Percentiles rank a stretch among this genome's conserved stretches.
These are phyloP conservation scores for Trifolium fragiferum DNA, from an alignment of 306 rosid species.

Conservation along the genomic window DNA sequence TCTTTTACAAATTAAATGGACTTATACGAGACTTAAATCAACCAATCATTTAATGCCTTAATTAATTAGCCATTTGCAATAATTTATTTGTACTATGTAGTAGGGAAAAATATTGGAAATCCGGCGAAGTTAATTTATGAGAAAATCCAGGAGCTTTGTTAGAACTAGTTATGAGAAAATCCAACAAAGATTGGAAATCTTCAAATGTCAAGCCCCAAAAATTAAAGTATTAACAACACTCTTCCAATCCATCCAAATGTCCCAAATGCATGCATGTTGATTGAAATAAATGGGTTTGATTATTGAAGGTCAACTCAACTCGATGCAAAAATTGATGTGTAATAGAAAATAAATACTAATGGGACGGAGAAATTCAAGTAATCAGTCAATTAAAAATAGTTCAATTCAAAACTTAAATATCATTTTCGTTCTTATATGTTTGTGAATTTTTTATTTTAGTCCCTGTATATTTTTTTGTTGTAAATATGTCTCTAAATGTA, in stretches of 20 bases:
- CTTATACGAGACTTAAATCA: too few relatives aligned
- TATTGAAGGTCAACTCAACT: slow-evolving; percentile 35
- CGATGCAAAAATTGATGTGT: slow-evolving; percentile 4
- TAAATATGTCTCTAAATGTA: too few relatives aligned
- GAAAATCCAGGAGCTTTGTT: slow-evolving; percentile 37
- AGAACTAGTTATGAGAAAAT: background rate
- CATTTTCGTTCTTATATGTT: too few relatives aligned
- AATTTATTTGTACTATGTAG: too few relatives aligned
- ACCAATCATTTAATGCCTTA: too few relatives aligned
- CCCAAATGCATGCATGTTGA: slow-evolving; percentile 30
- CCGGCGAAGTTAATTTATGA: background rate
- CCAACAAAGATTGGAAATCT: slow-evolving; percentile 45
- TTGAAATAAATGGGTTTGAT: slow-evolving; percentile 22
- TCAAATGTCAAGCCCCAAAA: slow-evolving; percentile 24
- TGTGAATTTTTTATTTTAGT: too few relatives aligned
- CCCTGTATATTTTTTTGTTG: too few relatives aligned
- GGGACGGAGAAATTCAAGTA: background rate
- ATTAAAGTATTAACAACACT: slow-evolving; percentile 13
- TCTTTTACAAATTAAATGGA: too few relatives aligned
- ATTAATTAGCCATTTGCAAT: background rate
- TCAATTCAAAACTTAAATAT: too few relatives aligned
- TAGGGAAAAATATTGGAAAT: background rate
- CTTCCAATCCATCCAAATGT: slow-evolving; percentile 5
- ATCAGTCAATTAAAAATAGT: background rate
- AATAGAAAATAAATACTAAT: background rate